Evolutionary conservation across 176 grass and related monocot species (phyloP), one percentile per base, ranked within the genome.

Genomic region (Poa pratensis): DNA sequence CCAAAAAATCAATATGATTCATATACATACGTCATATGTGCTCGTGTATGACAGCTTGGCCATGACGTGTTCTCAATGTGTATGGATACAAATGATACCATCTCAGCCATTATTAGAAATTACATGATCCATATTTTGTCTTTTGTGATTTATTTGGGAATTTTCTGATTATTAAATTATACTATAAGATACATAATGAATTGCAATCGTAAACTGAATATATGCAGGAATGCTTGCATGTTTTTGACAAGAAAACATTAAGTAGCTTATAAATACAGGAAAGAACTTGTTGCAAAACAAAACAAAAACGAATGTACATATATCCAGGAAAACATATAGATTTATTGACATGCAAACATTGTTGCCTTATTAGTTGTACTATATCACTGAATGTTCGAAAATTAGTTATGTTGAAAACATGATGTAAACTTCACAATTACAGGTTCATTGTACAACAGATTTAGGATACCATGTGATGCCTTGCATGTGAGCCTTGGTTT

Each of bases 401-500:
- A 73, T 46, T 42, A 9, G 40, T 2, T 14, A 27, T 73, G 70
- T 5, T 49, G 70, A 73, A 45, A 73, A 49, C 22, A 27, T 73
- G 42, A 27, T 73, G 70, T 49, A 26, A 73, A 73, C 43, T 48
- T 73, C 43, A 49, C 22, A 73, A 49, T 7, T 73, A 27, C 70
- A 73, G 45, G 42, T 73, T 73, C 22, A 50, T 49, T 73, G 42
- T 16, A 9, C 43, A 73, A 8, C 22, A 49, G n/a, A 73, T 49
- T 48, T 49, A 73, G 43, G 14, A 17, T 73, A 73, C 42, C 6
- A 49, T 48, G 42, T 5, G 69, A 73, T 73, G 45, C 13, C 6
- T 48, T 49, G 12, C 16, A 17, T 27, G 69, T 73, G 45, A 27
- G 15, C 45, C 71, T 74, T 7, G 26, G 4, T 28, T 74, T 48